Conservation (phyloP, 2,329 filamentous ascomycete genomes). For the Alternaria ethzedia region DNA sequence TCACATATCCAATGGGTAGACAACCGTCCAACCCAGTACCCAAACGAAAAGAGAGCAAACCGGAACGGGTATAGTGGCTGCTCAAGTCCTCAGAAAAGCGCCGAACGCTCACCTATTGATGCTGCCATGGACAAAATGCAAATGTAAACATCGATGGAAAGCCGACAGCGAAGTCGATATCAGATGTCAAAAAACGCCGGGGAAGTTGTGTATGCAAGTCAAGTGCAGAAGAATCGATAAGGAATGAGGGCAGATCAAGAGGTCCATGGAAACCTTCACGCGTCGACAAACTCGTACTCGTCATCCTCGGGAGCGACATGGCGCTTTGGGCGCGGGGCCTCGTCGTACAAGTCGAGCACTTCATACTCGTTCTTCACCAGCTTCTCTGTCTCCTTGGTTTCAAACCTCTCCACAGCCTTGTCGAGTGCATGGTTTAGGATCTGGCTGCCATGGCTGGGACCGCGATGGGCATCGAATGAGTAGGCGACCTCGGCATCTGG, state of each 20-base stretch:
- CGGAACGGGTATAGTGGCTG: constrained; percentile 43
- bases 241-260: constrained; percentile 10
- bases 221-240: constrained; percentile 15
- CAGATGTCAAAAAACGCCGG: constrained; percentile 30
- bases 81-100: constrained; percentile 53
- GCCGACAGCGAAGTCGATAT: constrained; percentile 23
- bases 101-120: constrained; percentile 51
- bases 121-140: constrained; percentile 46
- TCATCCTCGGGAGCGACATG: constrained; percentile 47
- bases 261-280: constrained; percentile 16
- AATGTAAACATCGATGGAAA: constrained; percentile 24
- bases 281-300: constrained; percentile 51
- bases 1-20: constrained; percentile 12
- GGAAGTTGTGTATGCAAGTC: constrained; percentile 29
- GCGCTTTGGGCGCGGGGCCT: constrained; percentile 41
- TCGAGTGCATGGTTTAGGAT: constrained; percentile 63
- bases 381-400: constrained; percentile 66
- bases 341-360: constrained; percentile 52
- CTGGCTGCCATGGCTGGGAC: constrained; percentile 61
- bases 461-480: constrained; percentile 59
- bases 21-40: constrained; percentile 8
- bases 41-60: constrained; percentile 32
- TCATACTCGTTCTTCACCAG: constrained; percentile 67
- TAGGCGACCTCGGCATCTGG: constrained; percentile 60
- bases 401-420: constrained; percentile 65